Evolutionary conservation across 768 basidiomycete species (phyloP).

Genomic region (Pulveroboletus sp.): DNA sequence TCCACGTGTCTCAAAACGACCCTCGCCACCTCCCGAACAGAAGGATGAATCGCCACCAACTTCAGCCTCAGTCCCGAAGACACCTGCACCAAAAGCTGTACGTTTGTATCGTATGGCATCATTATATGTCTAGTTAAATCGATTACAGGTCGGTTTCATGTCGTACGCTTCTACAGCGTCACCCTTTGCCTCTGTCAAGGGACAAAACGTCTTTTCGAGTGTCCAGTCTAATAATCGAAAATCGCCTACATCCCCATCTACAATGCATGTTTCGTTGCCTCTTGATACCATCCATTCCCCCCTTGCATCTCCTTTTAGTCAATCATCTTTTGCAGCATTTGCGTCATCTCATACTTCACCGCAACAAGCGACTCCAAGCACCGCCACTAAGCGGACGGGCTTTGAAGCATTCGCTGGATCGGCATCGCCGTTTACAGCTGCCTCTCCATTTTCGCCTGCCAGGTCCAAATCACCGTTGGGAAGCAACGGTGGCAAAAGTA

Average conservation of each 20-base stretch:
- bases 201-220: constrained; percentile 50
- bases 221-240: constrained; percentile 25
- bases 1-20: constrained; percentile 56
- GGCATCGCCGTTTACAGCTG: constrained; percentile 47
- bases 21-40: constrained; percentile 67
- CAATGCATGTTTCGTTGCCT: constrained; percentile 16
- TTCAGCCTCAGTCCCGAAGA: constrained; percentile 9
- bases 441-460: constrained; percentile 30
- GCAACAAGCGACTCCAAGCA: constrained; percentile 26
- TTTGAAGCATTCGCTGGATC: constrained; percentile 57
- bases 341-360: constrained; percentile 13
- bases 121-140: constrained; percentile 9
- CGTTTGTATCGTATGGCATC: constrained; percentile 21
- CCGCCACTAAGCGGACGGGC: constrained; percentile 49
- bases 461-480: constrained; percentile 54
- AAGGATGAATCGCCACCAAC: constrained; percentile 17
- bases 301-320: constrained; percentile 22
- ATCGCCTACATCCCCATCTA: constrained; percentile 26
- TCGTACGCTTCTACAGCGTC: constrained; percentile 74
- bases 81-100: constrained; percentile 47
- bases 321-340: constrained; percentile 22
- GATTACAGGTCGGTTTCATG: constrained; percentile 65
- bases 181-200: constrained; percentile 73
- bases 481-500: constrained; percentile 20
- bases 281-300: constrained; percentile 22